Base-by-base conservation (phyloP, 139 green algal genomes). In the Coccomyxa sp. region DNA sequence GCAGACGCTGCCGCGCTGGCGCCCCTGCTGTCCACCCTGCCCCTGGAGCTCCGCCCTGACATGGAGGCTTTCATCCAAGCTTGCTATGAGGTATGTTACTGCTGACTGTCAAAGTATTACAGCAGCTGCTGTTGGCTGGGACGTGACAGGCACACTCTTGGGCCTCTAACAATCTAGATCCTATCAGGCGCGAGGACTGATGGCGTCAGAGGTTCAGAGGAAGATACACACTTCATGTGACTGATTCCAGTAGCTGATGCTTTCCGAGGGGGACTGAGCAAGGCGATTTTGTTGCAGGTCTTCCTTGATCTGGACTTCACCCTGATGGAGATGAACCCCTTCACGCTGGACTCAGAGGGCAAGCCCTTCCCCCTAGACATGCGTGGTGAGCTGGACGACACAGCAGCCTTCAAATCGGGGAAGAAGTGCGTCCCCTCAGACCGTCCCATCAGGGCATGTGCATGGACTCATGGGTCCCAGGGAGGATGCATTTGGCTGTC, bases 291-390 rank as follows among this genome's bases (percentile, higher is more conserved):
- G 50, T 64, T 64, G 69, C 74, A 84, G 80, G 80, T 93, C 8
- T 95, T 92, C 81, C 27, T 89, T 69, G 94, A 97, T 84, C 79
- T 98, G 68, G 94, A 98, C 87, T 92, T 89, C 41, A 96, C 87
- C 2, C 78, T 98, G 74, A 79, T 98, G 71, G 94, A 98, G 87
- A 98, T 98, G 91, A 98, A 98, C 84, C 94, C 94, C 5, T 97
- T 98, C 87, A 97, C 93, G 0, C 79, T 97, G 39, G 91, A 91
- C 37, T 27, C 83, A 8, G 34, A 78, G 1, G 90, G 90, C 24
- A 64, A 78, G 55, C 89, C 91, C 50, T 91, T 91, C 80, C 91
- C 92, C 8, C 85, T 95, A 31, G 91, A 96, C 82, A 89, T 90
- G 85, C 70, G 86, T 38, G 90, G 84, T 7, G 94, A 98, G 89